Evolutionary conservation across 805 yeast genomes (phyloP), one percentile per base, ranked within the genome.

Genomic region (Monosporozyma servazzii): DNA sequence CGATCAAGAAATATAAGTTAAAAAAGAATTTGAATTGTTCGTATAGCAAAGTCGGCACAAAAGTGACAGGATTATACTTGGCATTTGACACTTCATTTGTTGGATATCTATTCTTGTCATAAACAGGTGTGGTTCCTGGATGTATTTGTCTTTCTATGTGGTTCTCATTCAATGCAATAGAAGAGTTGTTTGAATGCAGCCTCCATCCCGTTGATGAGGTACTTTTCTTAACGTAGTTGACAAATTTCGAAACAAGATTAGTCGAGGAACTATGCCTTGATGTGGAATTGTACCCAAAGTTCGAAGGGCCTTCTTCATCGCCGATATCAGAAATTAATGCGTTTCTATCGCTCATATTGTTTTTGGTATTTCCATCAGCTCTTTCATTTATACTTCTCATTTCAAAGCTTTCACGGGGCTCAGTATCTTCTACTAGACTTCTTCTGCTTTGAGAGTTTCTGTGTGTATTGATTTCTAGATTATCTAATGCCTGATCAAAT

Each of bases 11-110:
- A 68, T 93, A 93, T 47, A 93, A 72, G 69, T 93, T 93, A 76
- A 89, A 93, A 70, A 93, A 93, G 67, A 93, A 91, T 71, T 90
- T 89, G 80, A 93, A 93, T 73, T 93, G 99, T 66, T 91, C 96
- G 67, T 86, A 95, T 30, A 93, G 75, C 50, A 93, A 81, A 43
- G 88, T 75, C 3, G 99, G 99, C 9, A 93, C 70, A 62, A 93
- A 93, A 1, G 96, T 82, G 37, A 88, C 65, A 2, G 93, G 87
- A 59, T 87, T 87, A 70, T 93, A 93, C 69, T 90, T 91, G 21
- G 99, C 98, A 68, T 93, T 93, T 46, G 96, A 86, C 13, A 93
- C 78, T 6, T 93, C 87, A 66, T 93, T 93, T 11, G 88, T 70
- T 1, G 93, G 72, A 51, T 71, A 72, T 47, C 59, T 65, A 47